Percentiles rank a stretch among this genome's conserved stretches.
phyloP scores from a whole-genome alignment of 192 early-diverging fungal genomes.

The Linnemannia schmuckeri region DNA sequence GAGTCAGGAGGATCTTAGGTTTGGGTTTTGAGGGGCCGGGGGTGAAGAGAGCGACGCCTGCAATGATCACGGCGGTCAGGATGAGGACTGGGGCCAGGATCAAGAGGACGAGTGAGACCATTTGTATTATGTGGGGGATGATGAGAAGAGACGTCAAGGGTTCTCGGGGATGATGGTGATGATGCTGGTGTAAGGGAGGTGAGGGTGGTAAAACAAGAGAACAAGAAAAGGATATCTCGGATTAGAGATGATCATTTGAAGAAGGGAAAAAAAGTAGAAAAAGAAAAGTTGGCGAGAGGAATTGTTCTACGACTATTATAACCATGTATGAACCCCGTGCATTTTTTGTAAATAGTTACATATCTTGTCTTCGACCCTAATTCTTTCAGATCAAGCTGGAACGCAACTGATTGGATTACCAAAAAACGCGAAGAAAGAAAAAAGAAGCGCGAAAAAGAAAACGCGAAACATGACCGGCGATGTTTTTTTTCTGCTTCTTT shows the following conservation, averaged over 20 bases:
- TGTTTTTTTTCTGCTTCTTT: background rate
- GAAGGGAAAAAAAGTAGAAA: no score
- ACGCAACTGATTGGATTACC: background rate
- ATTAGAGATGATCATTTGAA: no score
- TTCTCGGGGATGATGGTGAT: no score
- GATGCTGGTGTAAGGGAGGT: no score
- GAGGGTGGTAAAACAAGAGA: no score
- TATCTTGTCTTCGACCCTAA: background rate
- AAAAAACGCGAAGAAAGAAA: background rate
- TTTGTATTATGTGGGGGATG: background rate
- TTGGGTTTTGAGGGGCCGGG: background rate
- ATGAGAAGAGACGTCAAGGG: background rate
- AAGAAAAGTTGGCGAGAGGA: no score
- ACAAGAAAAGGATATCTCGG: no score
- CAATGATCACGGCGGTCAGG: background rate
- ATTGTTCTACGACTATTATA: no score
- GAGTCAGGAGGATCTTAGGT: background rate
- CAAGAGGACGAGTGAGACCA: background rate
- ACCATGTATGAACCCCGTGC: background rate
- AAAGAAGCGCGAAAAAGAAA: background rate
- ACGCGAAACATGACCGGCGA: background rate
- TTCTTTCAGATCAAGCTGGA: constrained; percentile 15
- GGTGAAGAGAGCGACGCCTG: background rate
- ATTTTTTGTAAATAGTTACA: background rate
- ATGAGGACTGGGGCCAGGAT: constrained; percentile 7